Evolutionary conservation across 1,284 basidiomycete genomes (phyloP).

Genomic region (Trichosporon sp.): DNA sequence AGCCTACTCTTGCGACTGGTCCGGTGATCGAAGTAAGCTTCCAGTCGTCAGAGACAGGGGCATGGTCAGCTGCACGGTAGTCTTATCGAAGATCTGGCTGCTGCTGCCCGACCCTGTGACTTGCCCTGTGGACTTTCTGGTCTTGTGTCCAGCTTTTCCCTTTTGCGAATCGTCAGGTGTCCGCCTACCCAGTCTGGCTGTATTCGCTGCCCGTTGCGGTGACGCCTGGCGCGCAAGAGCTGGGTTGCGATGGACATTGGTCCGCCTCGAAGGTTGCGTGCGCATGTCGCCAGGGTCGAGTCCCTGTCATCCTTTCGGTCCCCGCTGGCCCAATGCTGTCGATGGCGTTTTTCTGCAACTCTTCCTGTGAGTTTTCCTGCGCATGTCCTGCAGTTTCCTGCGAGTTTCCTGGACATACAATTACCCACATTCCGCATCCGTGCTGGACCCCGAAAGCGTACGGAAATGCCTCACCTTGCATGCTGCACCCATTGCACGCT

Average conservation of each 20-base stretch:
- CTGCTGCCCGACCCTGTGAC: not conserved
- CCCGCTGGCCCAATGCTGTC: not conserved
- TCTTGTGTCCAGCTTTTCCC: not conserved
- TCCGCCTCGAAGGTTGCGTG: constrained; percentile 1
- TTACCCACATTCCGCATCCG: constrained; percentile 7
- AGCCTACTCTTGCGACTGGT: not conserved
- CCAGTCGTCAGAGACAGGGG: not conserved
- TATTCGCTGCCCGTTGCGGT: not conserved
- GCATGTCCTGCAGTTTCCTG: not conserved
- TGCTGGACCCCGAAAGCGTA: not conserved
- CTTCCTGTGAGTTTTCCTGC: not conserved
- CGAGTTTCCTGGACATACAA: not conserved
- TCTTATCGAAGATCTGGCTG: not conserved
- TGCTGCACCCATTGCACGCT: not conserved
- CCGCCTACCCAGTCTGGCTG: not conserved
- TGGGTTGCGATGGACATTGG: not conserved
- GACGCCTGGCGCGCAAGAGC: not conserved
- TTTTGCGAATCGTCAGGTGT: not conserved
- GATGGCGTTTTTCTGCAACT: not conserved
- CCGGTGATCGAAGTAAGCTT: not conserved
- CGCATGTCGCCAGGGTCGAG: not conserved
- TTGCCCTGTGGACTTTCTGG: not conserved
- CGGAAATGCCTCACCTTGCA: not conserved
- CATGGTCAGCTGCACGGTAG: not conserved
- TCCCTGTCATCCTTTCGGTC: constrained; percentile 1